phyloP scores from a whole-genome alignment of 2,329 filamentous ascomycete species.

The Chrysoporthe cubensis region DNA sequence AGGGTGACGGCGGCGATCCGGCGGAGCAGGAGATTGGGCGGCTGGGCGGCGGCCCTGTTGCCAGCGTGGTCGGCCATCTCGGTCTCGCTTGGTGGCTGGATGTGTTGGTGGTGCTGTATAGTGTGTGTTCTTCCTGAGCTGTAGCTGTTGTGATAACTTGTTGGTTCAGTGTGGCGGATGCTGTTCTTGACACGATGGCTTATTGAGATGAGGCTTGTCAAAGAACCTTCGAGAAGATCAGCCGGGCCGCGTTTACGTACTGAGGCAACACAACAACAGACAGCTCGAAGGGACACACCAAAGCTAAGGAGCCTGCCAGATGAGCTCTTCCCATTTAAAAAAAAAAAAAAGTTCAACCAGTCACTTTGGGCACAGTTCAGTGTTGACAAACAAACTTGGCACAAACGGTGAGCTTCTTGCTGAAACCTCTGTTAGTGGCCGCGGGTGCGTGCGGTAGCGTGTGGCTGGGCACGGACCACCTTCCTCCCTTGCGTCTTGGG shows the following conservation, averaged over 20 bases:
- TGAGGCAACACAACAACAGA: too few species aligned
- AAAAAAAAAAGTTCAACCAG: too few species aligned
- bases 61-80: conserved; percentile 16
- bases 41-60: neutral
- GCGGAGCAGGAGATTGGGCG: conserved; percentile 18
- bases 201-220: neutral
- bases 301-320: too few species aligned
- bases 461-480: neutral
- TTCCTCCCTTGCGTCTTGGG: neutral
- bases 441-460: neutral
- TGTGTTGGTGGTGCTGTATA: too few species aligned
- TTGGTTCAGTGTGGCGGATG: neutral
- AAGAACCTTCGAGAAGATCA: conserved; percentile 4
- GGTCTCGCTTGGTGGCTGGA: too few species aligned
- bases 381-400: too few species aligned
- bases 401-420: neutral
- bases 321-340: too few species aligned
- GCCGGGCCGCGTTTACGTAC: neutral
- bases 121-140: neutral
- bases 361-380: too few species aligned
- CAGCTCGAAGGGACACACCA: too few species aligned
- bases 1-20: conserved; percentile 23
- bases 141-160: neutral
- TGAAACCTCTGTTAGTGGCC: neutral
- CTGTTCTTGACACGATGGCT: conserved; percentile 1